Evolutionary conservation across 768 basidiomycete genomes (phyloP), one percentile per base, ranked within the genome.

Genomic region (Trametes meyenii): DNA sequence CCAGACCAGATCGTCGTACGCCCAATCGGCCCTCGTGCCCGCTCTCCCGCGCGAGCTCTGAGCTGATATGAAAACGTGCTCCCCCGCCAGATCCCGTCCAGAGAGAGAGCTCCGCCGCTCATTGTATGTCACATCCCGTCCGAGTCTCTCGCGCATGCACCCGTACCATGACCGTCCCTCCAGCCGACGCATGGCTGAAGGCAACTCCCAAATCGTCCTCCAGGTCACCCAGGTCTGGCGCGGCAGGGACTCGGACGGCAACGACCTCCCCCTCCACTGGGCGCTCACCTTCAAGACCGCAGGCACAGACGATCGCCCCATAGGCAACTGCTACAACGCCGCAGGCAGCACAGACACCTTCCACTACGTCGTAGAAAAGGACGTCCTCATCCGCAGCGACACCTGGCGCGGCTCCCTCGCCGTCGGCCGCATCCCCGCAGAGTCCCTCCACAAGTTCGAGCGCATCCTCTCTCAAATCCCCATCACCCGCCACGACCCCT

Each of bases 181-280:
- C 16, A 46, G 54, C 38, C 43, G 42, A 26, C 26, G 24, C 50
- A 64, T 64, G 63, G 42, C 40, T 1, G 58, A 60, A 40, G 52
- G 46, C 35, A 55, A 40, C 58, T 46, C 42, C 43, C 48, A 52
- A 29, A 48, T 64, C 21, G 46, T 46, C 13, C 58, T 65, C 42
- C 29, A 62, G 16, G 61, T 65, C 51, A 67, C 61, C 38, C 66
- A 65, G 36, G 39, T 53, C 5, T 67, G 66, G 66, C 66, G 61
- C 19, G 63, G 63, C 40, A 61, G 49, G 46, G 66, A 64, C 53
- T 48, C 60, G 8, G 36, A 54, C 11, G 58, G 61, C 57, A 52
- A 61, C 21, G 38, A 61, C 33, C 51, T 58, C 17, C 63, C 60
- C 42, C 61, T 67, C n/a, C 61, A 64, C 55, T 67, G 66, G 66